These are phyloP conservation scores for Ganoderma lucidum DNA, from an alignment of 1,284 basidiomycete genomes.

Conservation along the genomic window DNA sequence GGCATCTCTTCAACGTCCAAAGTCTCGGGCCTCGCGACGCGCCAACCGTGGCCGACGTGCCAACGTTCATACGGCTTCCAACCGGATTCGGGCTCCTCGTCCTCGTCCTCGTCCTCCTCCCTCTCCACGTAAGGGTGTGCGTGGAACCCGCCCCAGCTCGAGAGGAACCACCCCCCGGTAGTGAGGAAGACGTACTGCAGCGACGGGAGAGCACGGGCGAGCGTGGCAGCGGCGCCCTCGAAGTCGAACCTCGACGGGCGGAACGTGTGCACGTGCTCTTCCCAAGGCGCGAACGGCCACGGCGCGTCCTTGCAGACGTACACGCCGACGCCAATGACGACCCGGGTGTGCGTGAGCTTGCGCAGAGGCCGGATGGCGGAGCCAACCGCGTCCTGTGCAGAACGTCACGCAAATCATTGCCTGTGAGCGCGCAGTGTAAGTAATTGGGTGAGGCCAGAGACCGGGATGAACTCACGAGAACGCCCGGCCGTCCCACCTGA, in stretches of 20 bases:
- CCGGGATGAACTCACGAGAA: too few relatives aligned
- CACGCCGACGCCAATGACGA: neutral
- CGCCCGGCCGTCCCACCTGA: too few relatives aligned
- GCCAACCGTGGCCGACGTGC: neutral
- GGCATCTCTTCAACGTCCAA: neutral
- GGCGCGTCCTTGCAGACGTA: neutral
- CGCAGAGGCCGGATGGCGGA: neutral
- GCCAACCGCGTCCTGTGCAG: too few relatives aligned
- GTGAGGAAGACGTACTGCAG: neutral
- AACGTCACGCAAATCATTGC: too few relatives aligned
- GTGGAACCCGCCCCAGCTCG: neutral
- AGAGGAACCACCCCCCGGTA: neutral
- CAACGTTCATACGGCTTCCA: conserved; percentile 1
- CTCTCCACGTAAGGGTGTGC: neutral
- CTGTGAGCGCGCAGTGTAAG: too few relatives aligned
- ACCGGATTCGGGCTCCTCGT: too few relatives aligned
- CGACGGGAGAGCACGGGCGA: neutral
- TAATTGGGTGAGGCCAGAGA: too few relatives aligned
- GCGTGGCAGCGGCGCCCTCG: neutral
- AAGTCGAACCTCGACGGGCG: neutral
- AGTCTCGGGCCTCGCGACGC: neutral
- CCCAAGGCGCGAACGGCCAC: neutral
- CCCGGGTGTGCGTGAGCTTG: neutral
- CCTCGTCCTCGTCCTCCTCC: neutral
- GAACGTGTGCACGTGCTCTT: neutral